These are phyloP conservation scores for Calcarisporium arbuscula DNA, from an alignment of 2,329 filamentous ascomycete genomes.

Conservation along the genomic window DNA sequence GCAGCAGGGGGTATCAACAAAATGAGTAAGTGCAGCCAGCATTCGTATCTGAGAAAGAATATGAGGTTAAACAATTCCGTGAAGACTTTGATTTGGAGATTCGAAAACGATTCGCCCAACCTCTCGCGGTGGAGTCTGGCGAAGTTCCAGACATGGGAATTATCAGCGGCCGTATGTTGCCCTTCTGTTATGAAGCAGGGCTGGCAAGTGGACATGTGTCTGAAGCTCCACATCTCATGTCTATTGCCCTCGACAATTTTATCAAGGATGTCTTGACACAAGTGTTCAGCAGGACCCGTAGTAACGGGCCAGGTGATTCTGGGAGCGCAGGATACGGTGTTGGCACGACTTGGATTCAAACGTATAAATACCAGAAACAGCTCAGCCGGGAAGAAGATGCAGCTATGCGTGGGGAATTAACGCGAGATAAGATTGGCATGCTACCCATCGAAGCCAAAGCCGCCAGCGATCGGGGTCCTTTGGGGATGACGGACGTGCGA, in stretches of 20 bases:
- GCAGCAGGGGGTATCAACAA: slow-evolving; percentile 67
- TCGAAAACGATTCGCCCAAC: slow-evolving; percentile 57
- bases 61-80: no score
- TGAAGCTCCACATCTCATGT: slow-evolving; percentile 59
- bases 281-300: slow-evolving; percentile 57
- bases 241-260: slow-evolving; percentile 59
- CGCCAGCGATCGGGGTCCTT: slow-evolving; percentile 61
- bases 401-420: slow-evolving; percentile 65
- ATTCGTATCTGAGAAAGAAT: not conserved
- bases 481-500: slow-evolving; percentile 73
- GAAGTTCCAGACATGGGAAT: slow-evolving; percentile 62
- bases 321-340: slow-evolving; percentile 58
- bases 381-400: slow-evolving; percentile 70
- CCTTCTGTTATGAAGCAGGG: slow-evolving; percentile 61
- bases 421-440: slow-evolving; percentile 68
- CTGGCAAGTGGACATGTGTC: slow-evolving; percentile 51
- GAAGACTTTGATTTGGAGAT: slow-evolving; percentile 63
- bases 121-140: slow-evolving; percentile 60
- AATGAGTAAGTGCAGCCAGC: slow-evolving; percentile 56
- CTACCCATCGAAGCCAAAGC: slow-evolving; percentile 77
- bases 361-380: slow-evolving; percentile 68
- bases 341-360: slow-evolving; percentile 68
- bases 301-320: slow-evolving; percentile 58
- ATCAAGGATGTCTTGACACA: slow-evolving; percentile 60
- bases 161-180: slow-evolving; percentile 60